Conservation (phyloP, 129 eudicot genomes). For the Flaveria trinervia region DNA sequence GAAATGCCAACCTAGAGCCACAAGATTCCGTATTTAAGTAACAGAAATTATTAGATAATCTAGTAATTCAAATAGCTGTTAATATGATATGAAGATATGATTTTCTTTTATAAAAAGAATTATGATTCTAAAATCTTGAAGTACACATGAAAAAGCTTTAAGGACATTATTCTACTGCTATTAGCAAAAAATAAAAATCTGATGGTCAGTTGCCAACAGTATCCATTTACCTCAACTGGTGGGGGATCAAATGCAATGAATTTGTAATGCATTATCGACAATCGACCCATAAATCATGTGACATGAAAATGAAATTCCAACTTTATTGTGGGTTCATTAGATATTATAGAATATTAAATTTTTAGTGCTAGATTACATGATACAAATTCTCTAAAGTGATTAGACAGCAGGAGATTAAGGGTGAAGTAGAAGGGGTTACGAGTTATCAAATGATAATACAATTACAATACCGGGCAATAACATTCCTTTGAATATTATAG, state of each 20-base stretch:
- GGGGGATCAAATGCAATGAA: constrained; percentile 26
- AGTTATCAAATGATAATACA: background rate
- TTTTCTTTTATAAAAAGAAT: background rate
- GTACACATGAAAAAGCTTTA: background rate
- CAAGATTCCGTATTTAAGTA: too few species aligned
- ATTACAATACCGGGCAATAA: too few species aligned
- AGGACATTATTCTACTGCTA: background rate
- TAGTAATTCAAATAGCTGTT: too few species aligned
- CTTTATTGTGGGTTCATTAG: background rate
- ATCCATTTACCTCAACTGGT: constrained; percentile 7
- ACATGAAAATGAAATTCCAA: constrained; percentile 27
- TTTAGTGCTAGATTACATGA: constrained; percentile 15
- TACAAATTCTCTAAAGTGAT: constrained; percentile 21
- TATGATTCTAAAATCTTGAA: background rate
- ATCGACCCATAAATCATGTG: constrained; percentile 23
- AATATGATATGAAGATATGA: background rate
- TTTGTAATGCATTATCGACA: constrained; percentile 23
- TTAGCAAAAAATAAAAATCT: background rate
- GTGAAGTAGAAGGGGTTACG: constrained; percentile 10
- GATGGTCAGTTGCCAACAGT: background rate
- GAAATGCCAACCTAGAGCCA: too few species aligned
- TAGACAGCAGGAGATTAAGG: constrained; percentile 25
- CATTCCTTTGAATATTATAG: too few species aligned
- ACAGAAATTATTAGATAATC: too few species aligned
- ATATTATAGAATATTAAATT: constrained; percentile 28